Evolutionary conservation across 2,329 filamentous ascomycete genomes (phyloP).

Genomic region (Monosporascus ibericus): DNA sequence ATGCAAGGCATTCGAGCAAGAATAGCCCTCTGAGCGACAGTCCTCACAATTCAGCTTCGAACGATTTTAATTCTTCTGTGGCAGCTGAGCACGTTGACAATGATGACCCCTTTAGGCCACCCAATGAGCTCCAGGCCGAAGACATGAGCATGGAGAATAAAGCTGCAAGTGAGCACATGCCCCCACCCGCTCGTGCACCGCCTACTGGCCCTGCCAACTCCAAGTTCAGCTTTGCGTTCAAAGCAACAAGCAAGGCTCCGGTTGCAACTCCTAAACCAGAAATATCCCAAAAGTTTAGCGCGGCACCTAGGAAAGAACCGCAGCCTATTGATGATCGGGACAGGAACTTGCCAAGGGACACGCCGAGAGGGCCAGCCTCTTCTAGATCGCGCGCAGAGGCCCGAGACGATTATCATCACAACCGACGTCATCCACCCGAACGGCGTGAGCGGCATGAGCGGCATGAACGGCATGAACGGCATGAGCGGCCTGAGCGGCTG

Average conservation of each 20-base stretch:
- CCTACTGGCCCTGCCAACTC: constrained; percentile 50
- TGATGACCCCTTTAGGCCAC: constrained; percentile 56
- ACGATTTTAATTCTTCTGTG: constrained; percentile 18
- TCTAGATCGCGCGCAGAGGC: constrained; percentile 19
- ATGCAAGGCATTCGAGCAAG: constrained; percentile 23
- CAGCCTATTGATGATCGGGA: constrained; percentile 32
- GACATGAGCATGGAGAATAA: constrained; percentile 49
- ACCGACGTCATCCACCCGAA: constrained; percentile 13
- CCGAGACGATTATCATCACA: constrained; percentile 16
- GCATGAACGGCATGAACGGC: constrained; percentile 29
- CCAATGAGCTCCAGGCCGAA: constrained; percentile 60
- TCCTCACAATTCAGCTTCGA: constrained; percentile 19
- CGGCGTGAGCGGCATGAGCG: neutral
- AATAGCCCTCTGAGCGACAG: constrained; percentile 25
- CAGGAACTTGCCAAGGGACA: constrained; percentile 24
- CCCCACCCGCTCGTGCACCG: constrained; percentile 47
- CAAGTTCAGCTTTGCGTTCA: constrained; percentile 93
- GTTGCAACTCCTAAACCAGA: constrained; percentile 56
- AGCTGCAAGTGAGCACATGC: constrained; percentile 44
- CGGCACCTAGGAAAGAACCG: constrained; percentile 44
- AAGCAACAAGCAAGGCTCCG: constrained; percentile 58
- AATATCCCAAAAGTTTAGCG: constrained; percentile 64
- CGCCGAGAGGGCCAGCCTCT: constrained; percentile 25
- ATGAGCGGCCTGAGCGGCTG: constrained; percentile 30
- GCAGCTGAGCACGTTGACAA: constrained; percentile 41